phyloP scores from a whole-genome alignment of 2,329 filamentous ascomycete genomes.

The Paecilomyces sp. region DNA sequence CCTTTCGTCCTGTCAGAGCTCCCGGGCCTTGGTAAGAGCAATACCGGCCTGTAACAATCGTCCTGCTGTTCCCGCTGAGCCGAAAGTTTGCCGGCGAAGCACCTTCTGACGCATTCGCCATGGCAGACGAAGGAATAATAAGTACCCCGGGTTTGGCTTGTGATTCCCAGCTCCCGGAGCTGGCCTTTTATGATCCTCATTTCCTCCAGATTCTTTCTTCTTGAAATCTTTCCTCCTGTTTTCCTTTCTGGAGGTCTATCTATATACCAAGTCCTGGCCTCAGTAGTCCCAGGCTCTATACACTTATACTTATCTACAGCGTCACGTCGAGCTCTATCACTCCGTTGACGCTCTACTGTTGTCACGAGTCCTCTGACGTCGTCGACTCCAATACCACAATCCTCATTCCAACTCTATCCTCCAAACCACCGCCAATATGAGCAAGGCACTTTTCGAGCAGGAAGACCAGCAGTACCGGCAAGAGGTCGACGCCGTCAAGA shows the following conservation, averaged over 20 bases:
- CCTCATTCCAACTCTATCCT: neutral
- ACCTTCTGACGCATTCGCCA: constrained; percentile 19
- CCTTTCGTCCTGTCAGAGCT: neutral
- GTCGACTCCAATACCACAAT: neutral
- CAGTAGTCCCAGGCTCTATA: neutral
- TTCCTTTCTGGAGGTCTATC: neutral
- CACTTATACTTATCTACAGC: neutral
- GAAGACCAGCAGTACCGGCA: constrained; percentile 69
- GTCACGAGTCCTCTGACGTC: constrained; percentile 2
- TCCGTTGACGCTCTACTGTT: neutral
- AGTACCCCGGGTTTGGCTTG: constrained; percentile 24
- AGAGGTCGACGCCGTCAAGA: constrained; percentile 81
- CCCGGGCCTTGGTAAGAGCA: neutral
- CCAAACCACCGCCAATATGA: constrained; percentile 4
- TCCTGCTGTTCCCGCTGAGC: constrained; percentile 27
- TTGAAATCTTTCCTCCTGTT: neutral
- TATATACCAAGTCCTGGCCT: neutral
- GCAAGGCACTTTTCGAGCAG: constrained; percentile 40
- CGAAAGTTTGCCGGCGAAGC: constrained; percentile 30
- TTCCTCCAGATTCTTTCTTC: constrained; percentile 5
- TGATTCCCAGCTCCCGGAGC: constrained; percentile 11
- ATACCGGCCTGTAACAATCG: constrained; percentile 17
- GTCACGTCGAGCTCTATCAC: neutral
- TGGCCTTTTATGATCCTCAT: constrained; percentile 2
- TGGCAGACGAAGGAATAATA: constrained; percentile 21